phyloP scores from a whole-genome alignment of 371 early-diverging fungal species.

The Lichtheimia hyalospora region DNA sequence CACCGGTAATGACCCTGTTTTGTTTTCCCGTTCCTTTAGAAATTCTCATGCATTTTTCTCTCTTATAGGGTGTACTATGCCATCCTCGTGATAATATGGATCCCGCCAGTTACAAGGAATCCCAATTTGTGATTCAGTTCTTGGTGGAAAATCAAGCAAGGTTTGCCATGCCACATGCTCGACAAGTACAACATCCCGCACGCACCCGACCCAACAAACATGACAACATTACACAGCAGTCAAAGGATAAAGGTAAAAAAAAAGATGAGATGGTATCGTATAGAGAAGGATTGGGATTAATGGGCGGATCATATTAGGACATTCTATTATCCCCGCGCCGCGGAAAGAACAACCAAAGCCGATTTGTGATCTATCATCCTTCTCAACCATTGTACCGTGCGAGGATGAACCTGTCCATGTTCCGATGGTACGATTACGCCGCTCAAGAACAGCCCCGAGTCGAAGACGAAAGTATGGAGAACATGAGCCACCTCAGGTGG shows the following conservation, averaged over 20 bases:
- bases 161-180: conserved; percentile 30
- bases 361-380: no score
- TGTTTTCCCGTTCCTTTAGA: not conserved
- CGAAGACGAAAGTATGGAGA: conserved; percentile 18
- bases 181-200: conserved; percentile 2
- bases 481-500: conserved; percentile 20
- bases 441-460: conserved; percentile 25
- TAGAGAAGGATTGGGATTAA: no score
- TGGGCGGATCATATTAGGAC: no score
- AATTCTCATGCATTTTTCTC: not conserved
- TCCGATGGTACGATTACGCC: conserved; percentile 12
- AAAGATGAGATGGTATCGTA: no score
- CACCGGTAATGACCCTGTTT: conserved; percentile 38
- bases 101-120: conserved; percentile 53
- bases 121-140: conserved; percentile 50
- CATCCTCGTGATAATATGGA: conserved; percentile 51
- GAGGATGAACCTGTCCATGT: not conserved
- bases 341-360: no score
- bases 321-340: no score
- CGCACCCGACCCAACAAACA: no score
- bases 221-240: not conserved
- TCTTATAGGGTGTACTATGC: conserved; percentile 36
- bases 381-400: no score
- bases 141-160: conserved; percentile 48
- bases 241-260: not conserved